phyloP scores from a whole-genome alignment of 305 asterid species.

The Solanum hybrid region DNA sequence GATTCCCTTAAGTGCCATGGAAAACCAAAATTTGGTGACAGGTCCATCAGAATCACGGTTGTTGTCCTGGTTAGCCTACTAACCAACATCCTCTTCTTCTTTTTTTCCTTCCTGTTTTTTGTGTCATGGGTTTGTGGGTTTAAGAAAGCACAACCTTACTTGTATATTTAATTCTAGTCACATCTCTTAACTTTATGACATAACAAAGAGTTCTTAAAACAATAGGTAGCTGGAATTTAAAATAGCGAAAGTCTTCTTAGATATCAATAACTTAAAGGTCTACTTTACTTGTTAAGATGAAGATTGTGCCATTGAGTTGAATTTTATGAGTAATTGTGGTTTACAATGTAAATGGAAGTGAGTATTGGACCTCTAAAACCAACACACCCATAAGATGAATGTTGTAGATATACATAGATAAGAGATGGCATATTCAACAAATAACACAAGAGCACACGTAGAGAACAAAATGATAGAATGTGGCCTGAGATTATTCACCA shows the following conservation, averaged over 20 bases:
- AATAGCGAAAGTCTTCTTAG: background rate
- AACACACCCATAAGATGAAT: background rate
- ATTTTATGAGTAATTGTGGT: background rate
- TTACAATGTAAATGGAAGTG: background rate
- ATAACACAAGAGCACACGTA: background rate
- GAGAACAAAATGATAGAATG: background rate
- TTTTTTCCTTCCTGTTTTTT: background rate
- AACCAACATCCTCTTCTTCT: background rate
- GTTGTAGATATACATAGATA: background rate
- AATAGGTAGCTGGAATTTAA: background rate
- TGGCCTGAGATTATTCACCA: background rate
- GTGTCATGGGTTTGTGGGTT: background rate
- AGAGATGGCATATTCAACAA: background rate
- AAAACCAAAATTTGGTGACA: slow-evolving; percentile 73
- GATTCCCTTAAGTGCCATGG: slow-evolving; percentile 92
- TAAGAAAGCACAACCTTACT: background rate
- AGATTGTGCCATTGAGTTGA: background rate
- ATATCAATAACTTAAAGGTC: background rate
- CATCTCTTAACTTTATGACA: background rate
- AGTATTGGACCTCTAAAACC: background rate
- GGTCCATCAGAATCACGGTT: slow-evolving; percentile 49
- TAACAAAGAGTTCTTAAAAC: slow-evolving; percentile 1
- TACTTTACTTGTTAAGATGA: background rate
- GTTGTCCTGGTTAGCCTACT: slow-evolving; percentile 64
- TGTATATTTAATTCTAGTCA: background rate